Evolutionary conservation across 148 eudicot genomes (phyloP), one percentile per base, ranked within the genome.

Genomic region (Dysphania ambrosioides): DNA sequence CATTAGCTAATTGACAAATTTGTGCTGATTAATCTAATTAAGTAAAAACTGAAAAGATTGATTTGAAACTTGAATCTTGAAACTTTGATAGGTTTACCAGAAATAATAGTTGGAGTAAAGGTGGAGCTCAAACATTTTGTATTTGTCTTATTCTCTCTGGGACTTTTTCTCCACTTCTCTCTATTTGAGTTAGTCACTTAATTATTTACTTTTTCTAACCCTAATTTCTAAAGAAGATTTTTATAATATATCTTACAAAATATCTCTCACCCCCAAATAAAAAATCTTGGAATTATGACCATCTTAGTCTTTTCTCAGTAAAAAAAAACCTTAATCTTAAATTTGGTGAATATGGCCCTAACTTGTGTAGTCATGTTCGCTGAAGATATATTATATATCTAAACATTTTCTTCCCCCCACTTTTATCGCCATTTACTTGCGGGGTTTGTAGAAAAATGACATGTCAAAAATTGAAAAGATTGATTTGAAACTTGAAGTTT

Each of bases 71-170:
- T 74, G 82, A 55, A 42, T 19, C 31, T 69, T 73, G 55, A 79
- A 60, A 40, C 30, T 62, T 51, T 70, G 58, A 75, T 75, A 42
- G 8, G 1, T 60, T 58, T 80, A 44, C 10, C 19, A 70, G 8
- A 57, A 8, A 75, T 80, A 36, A 56, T 58, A 44, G 62, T 35
- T 75, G 73, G 57, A 15, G 70, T 42, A 80, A 80, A 77, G 77
- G 80, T 72, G 64, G 73, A 35, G 74, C 29, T 80, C 16, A 72
- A 76, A 62, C 56, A 13, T 3, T 72, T 76, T 80, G 74, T 69
- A 9, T 59, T 72, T 80, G 83, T 80, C 83, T 59, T 77, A 57
- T 40, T 67, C 76, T 80, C 80, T 80, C 77, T 76, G 49, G 83
- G 79, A 59, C 76, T 72, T 80, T 66, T 42, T 80, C 70, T 42